Base-by-base conservation (phyloP, 768 basidiomycete genomes). In the Gloeostereum incarnatum region DNA sequence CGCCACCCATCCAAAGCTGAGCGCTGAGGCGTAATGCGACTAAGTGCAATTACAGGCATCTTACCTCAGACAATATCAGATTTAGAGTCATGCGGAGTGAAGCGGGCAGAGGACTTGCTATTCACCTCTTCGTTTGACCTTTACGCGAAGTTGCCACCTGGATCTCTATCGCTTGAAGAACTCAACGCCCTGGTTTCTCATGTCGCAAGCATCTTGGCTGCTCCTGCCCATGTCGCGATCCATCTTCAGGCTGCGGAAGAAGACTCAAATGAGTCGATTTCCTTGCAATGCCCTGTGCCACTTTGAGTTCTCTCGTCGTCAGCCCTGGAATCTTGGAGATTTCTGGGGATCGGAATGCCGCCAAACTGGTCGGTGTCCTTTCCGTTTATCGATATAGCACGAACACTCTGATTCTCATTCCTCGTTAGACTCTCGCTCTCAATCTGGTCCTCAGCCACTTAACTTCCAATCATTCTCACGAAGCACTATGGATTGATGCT, bases 401-500 rank as follows among this genome's bases (percentile, higher is more conserved):
- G 24, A 23, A 13, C 32, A 26, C 26, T 39, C 43, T 44, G 40
- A 38, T 9, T 31, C 11, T 20, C 24, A 6, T 23, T n/a, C 16
- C 14, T 31, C 34, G 14, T n/a, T 48, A 87, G 86, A 61, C 66
- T 10, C 58, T 89, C 5, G 75, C 72, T 1, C 52, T 81, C 24
- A 76, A 83, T 38, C 54, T 81, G 11, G 63, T 72, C 26, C 55
- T 84, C 16, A 64, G 67, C 14, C 65, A 76, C 49, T 68, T 88
- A 3, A 52, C 57, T 2, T 42, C 51, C 13, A 35, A 61, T 37
- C 40, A 45, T 14, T 46, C 63, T n/a, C 53, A 63, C 2, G 62
- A 52, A 35, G 73, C 65, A 1, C 50, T 75, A 4, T 89, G 86
- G 86, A 67, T 89, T 32, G 85, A 89, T 48, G 80, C 78, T 7